Evolutionary conservation across 2,329 filamentous ascomycete genomes (phyloP), one percentile per base, ranked within the genome.

Genomic region (Colletotrichum sp.): DNA sequence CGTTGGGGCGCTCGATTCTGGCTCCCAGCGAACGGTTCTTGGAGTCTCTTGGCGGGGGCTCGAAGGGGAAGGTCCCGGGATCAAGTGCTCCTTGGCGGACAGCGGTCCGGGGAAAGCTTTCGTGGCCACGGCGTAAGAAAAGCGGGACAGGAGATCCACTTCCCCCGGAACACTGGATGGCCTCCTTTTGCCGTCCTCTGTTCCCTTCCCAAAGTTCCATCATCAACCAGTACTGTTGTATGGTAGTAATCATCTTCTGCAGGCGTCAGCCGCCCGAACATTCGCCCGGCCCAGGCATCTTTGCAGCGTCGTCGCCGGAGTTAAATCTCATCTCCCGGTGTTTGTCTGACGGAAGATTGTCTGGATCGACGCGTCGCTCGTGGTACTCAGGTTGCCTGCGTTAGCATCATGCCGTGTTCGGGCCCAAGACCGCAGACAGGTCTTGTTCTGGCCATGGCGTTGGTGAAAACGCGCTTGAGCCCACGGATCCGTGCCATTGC

Each of bases 21-120:
- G 36, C 72, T 55, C 24, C 16, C 55, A 18, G 13, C 16, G 16
- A 62, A 49, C n/a, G 8, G 55, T 49, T 76, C 70, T 73, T 76
- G 64, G 73, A 64, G 52, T 57, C 64, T 73, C 73, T 76, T 76
- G 73, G 73, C 73, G 55, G 57, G n/a, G 9, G 18, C 73, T 66
- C 57, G 44, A 73, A 76, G 57, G 73, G 73, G 73, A 72, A 76
- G 73, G 73, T 76, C 73, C 73, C 63, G 70, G 70, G 70, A 57
- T 73, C 57, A 68, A 32, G 16, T 44, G 30, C 21, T 15, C 6
- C 73, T 76, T 76, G 73, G 73, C 73, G 55, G 73, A 76, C 73
- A 76, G 57, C 73, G 70, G 73, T 76, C 70, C 73, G 70, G 73
- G 70, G 73, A 76, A 76, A 64, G 52, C 57, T 70, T 67, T 71